phyloP scores from a whole-genome alignment of 2,329 filamentous ascomycete species.

The Ophiostoma sp. region DNA sequence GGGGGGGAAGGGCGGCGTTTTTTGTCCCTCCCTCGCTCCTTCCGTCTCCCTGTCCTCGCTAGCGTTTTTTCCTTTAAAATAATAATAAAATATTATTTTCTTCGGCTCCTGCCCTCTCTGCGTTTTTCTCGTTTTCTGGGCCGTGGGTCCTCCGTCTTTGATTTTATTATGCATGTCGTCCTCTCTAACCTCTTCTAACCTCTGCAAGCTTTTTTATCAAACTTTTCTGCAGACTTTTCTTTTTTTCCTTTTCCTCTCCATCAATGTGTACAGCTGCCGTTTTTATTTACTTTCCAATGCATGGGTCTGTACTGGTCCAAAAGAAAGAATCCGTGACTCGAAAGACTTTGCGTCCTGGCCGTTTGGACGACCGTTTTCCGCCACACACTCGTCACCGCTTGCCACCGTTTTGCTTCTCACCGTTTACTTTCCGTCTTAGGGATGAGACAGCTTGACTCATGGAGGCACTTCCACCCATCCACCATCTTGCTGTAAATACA shows the following conservation, averaged over 20 bases:
- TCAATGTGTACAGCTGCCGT: not conserved
- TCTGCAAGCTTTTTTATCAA: not conserved
- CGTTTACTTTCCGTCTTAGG: not conserved
- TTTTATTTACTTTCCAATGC: not conserved
- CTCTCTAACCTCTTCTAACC: not conserved
- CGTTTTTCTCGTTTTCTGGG: not conserved
- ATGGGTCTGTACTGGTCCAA: not conserved
- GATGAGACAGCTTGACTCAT: not conserved
- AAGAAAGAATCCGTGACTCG: not conserved
- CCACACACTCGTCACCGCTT: not conserved
- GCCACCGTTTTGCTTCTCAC: not conserved
- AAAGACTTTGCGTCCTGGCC: not conserved
- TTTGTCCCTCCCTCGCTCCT: not conserved
- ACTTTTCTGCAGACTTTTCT: conserved; percentile 11
- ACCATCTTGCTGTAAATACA: too few relatives aligned
- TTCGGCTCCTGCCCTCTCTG: not conserved
- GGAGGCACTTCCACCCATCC: not conserved
- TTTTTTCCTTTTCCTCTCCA: conserved; percentile 2
- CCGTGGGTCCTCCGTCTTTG: conserved; percentile 14
- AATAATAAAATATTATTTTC: not conserved
- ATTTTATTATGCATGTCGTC: conserved; percentile 3
- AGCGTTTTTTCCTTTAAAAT: not conserved
- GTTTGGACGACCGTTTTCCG: not conserved
- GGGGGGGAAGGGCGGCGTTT: not conserved
- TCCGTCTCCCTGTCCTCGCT: not conserved